Base-by-base conservation (phyloP, 331 rosid genomes). In the Phaseolus coccineus region DNA sequence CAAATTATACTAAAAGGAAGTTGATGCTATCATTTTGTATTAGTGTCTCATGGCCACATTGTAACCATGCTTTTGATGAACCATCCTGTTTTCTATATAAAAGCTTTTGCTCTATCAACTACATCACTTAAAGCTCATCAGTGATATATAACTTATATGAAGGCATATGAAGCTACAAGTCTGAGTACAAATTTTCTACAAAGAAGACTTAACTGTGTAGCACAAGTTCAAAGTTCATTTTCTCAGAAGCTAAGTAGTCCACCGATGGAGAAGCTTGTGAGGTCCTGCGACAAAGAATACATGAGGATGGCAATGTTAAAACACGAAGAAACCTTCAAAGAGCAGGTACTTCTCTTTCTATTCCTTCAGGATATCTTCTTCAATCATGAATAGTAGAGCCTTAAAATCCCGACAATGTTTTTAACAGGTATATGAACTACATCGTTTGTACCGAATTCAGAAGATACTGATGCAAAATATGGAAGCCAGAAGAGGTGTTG, bases 251-350 rank as follows among this genome's bases (percentile, higher is more conserved):
- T 40, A 74, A 50, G 46, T 67, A 57, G 73, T 68, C 82, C 77
- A 57, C 56, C 69, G 51, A 96, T 93, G 99, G 99, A 96, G 87
- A 91, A 88, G 86, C 82, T 73, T 81, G 84, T 85, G 12, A 82
- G 84, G 73, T 89, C 93, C 44, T 57, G 82, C 71, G 93, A 96
- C 67, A 96, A 78, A 87, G 97, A 96, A 78, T 84, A 52, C 84
- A 93, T 96, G 98, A 93, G 85, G 87, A 88, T 91, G 91, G 98
- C 97, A 82, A 90, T 96, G 89, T 66, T 93, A 59, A 91, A 89
- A 82, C 99, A 96, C 44, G 99, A 96, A 86, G 91, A 90, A 86
- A 93, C 89, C 33, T 96, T 96, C 87, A 93, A 87, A 86, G 88
- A 96, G 64, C 99, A 93, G 99, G 99, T 93, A 72, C 50, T 68